Conservation (phyloP, 2,329 filamentous ascomycete genomes). For the Purpureocillium lavendulum region DNA sequence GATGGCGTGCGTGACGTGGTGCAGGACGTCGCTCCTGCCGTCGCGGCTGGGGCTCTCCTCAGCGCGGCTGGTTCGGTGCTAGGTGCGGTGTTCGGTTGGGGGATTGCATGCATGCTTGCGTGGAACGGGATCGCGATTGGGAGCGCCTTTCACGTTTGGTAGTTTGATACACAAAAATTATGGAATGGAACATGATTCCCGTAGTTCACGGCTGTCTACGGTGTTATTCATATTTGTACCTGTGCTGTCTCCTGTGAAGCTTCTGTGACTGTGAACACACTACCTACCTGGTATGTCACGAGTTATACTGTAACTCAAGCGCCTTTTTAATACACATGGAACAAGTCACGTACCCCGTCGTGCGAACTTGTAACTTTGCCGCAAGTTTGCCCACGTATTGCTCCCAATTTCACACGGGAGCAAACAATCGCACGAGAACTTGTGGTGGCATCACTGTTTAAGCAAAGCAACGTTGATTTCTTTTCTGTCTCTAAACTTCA, state of each 20-base stretch:
- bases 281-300: no score
- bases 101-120: conserved; percentile 7
- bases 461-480: conserved; percentile 2
- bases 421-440: no score
- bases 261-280: no score
- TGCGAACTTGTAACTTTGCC: no score
- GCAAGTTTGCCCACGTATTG: no score
- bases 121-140: conserved; percentile 4
- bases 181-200: conserved; percentile 22
- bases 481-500: neutral
- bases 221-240: no score
- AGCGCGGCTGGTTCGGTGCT: no score
- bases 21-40: neutral
- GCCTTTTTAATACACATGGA: no score
- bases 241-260: no score
- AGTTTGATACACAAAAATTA: conserved; percentile 13
- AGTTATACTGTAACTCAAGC: no score
- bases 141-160: conserved; percentile 12
- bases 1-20: neutral
- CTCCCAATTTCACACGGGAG: no score
- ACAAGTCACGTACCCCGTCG: no score
- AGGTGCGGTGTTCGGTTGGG: conserved; percentile 1
- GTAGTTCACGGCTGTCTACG: conserved; percentile 4
- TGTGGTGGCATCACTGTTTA: neutral
- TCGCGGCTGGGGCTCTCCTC: neutral